Percentiles rank a stretch among this genome's conserved stretches.
These are phyloP conservation scores for Paraurostyla sp. DNA, from an alignment of 73 alveolate species.

Conservation along the genomic window DNA sequence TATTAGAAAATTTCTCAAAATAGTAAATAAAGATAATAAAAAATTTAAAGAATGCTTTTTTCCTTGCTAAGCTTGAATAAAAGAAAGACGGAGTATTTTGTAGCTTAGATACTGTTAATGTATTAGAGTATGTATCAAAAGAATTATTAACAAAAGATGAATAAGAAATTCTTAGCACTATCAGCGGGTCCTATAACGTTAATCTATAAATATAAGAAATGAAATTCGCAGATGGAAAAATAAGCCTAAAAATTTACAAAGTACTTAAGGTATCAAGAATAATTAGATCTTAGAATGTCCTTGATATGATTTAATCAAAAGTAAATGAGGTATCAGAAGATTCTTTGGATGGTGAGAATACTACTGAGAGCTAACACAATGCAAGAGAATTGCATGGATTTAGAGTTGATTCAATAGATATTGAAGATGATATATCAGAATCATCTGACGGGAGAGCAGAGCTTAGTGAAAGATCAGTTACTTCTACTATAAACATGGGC, in stretches of 20 bases:
- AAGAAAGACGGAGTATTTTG: slow-evolving; percentile 33
- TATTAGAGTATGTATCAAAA: slow-evolving; percentile 21
- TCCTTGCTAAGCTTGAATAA: not conserved
- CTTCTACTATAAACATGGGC: not conserved
- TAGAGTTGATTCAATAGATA: slow-evolving; percentile 3
- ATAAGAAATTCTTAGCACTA: not conserved
- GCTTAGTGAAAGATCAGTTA: not conserved
- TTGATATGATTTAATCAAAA: slow-evolving; percentile 13
- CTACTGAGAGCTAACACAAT: not conserved
- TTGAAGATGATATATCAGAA: not conserved
- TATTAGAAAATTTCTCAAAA: too few species aligned
- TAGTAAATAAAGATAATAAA: slow-evolving; percentile 20
- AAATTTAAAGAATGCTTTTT: not conserved
- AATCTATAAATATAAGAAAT: slow-evolving; percentile 14
- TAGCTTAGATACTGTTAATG: slow-evolving; percentile 5
- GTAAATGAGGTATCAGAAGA: not conserved
- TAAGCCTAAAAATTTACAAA: slow-evolving; percentile 9
- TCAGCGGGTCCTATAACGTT: slow-evolving; percentile 50
- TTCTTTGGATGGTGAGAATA: not conserved
- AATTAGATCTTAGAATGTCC: slow-evolving; percentile 25
- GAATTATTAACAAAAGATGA: slow-evolving; percentile 42
- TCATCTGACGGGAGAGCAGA: not conserved
- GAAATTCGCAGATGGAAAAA: slow-evolving; percentile 41
- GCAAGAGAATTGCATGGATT: not conserved
- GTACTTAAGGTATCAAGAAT: slow-evolving; percentile 41